Evolutionary conservation across 768 basidiomycete genomes (phyloP).

Genomic region (Leccinum aurantiacum): DNA sequence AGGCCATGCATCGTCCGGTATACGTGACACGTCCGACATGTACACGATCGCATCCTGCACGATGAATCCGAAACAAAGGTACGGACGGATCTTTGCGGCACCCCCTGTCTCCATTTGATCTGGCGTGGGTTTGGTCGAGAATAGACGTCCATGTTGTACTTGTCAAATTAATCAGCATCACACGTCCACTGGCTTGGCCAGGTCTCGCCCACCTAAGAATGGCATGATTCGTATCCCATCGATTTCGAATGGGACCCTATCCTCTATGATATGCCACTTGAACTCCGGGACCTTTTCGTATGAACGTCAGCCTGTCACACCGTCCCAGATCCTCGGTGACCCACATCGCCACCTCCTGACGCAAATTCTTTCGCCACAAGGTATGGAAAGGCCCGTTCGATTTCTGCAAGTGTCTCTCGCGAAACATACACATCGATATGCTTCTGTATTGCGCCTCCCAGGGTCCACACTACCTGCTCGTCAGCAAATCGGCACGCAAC

Average conservation of each 20-base stretch:
- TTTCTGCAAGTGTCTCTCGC: slow-evolving; percentile 59
- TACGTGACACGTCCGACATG: slow-evolving; percentile 79
- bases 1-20: slow-evolving; percentile 72
- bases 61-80: slow-evolving; percentile 68
- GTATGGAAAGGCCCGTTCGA: slow-evolving; percentile 78
- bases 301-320: slow-evolving; percentile 1
- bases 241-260: slow-evolving; percentile 66
- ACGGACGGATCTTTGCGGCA: slow-evolving; percentile 45
- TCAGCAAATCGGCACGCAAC: slow-evolving; percentile 5
- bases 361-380: slow-evolving; percentile 73
- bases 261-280: slow-evolving; percentile 77
- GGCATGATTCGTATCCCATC: slow-evolving; percentile 62
- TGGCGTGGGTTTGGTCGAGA: slow-evolving; percentile 40
- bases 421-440: slow-evolving; percentile 78
- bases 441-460: slow-evolving; percentile 59
- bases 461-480: slow-evolving; percentile 63
- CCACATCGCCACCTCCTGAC: slow-evolving; percentile 77
- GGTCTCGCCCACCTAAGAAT: slow-evolving; percentile 48
- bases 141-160: slow-evolving; percentile 78
- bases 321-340: slow-evolving; percentile 16
- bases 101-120: slow-evolving; percentile 11
- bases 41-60: slow-evolving; percentile 68
- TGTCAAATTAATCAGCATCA: slow-evolving; percentile 7
- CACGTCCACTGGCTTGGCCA: background rate
- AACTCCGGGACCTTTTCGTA: slow-evolving; percentile 70